Conservation (phyloP, 768 basidiomycete species). For the Saitozyma podzolica region DNA sequence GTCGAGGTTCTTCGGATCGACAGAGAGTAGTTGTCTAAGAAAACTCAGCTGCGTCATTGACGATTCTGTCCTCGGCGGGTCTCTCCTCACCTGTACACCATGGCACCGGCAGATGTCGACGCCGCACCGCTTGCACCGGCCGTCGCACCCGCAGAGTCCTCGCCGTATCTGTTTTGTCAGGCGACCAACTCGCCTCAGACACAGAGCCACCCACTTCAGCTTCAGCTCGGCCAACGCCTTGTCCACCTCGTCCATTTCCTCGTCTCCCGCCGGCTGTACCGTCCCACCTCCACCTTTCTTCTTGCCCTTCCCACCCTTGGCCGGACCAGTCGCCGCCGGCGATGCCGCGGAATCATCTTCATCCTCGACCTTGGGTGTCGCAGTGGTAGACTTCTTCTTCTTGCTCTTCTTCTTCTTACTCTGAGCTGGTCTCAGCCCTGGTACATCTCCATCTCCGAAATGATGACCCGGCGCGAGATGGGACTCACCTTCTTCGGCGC, state of each 20-base stretch:
- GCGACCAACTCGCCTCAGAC: conserved; percentile 8
- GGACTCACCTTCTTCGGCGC: conserved; percentile 32
- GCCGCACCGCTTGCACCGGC: conserved; percentile 18
- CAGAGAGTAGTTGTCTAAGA: conserved; percentile 61
- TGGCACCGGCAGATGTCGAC: conserved; percentile 32
- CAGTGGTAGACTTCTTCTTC: conserved; percentile 70
- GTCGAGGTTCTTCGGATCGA: conserved; percentile 80
- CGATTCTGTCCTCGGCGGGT: no score
- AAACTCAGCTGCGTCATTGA: not conserved
- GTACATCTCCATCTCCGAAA: not conserved
- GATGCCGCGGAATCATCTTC: conserved; percentile 56
- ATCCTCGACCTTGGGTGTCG: conserved; percentile 64
- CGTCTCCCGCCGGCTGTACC: conserved; percentile 5
- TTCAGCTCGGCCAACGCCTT: conserved; percentile 80
- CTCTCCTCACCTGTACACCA: conserved; percentile 7
- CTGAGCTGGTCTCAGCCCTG: conserved; percentile 21
- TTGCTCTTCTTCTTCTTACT: conserved; percentile 72
- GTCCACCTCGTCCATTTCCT: conserved; percentile 71
- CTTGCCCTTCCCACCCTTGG: conserved; percentile 61
- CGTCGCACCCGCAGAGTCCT: not conserved
- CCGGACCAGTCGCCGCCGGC: conserved; percentile 57
- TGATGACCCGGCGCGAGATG: not conserved
- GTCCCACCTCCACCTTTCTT: conserved; percentile 15
- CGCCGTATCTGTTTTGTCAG: conserved; percentile 16
- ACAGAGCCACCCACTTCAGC: conserved; percentile 59